Evolutionary conservation across 2,329 filamentous ascomycete genomes (phyloP).

Genomic region (Epichloe glyceriae): DNA sequence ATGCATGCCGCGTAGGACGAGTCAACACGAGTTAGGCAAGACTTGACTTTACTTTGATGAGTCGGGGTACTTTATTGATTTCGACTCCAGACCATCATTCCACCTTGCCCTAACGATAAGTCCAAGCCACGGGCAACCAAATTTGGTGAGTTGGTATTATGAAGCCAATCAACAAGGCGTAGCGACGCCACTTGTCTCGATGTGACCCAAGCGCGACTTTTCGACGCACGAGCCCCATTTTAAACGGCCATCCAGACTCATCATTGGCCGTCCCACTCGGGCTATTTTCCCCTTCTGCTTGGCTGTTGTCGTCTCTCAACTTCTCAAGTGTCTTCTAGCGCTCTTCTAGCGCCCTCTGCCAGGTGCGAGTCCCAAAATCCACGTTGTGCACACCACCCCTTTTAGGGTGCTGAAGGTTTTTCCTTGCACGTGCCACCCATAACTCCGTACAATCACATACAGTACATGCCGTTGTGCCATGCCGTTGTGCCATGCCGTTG

Average conservation of each 20-base stretch:
- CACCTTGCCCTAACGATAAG: not conserved
- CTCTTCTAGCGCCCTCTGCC: constrained; percentile 12
- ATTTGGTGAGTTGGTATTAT: not conserved
- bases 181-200: not conserved
- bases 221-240: not conserved
- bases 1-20: not conserved
- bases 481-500: too few species aligned
- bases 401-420: too few species aligned
- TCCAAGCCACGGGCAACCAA: not conserved
- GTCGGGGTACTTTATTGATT: too few species aligned
- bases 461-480: too few species aligned
- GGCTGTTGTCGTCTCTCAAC: not conserved
- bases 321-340: constrained; percentile 13
- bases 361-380: too few species aligned
- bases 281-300: not conserved
- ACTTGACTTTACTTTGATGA: too few species aligned
- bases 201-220: not conserved
- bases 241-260: not conserved
- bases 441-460: too few species aligned
- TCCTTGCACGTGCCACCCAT: too few species aligned
- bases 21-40: not conserved
- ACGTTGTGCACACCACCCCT: too few species aligned
- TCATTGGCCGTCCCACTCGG: not conserved
- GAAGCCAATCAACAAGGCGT: not conserved
- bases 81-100: not conserved